phyloP scores from a whole-genome alignment of 495 filamentous ascomycete genomes.

The Aspergillus panamensis region DNA sequence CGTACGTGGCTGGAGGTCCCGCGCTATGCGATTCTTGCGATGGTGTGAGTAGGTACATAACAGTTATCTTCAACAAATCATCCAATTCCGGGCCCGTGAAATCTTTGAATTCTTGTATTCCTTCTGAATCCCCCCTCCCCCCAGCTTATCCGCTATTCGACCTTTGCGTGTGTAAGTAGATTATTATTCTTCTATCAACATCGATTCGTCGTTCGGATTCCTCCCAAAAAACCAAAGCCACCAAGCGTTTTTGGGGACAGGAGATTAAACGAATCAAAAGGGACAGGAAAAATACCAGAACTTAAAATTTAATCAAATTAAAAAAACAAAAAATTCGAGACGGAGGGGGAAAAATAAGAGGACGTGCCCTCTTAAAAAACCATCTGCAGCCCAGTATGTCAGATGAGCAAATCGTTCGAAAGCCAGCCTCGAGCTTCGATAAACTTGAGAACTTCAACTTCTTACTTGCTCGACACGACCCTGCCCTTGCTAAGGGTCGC shows the following conservation, averaged over 20 bases:
- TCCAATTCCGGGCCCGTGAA: slow-evolving; percentile 16
- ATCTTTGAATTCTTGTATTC: slow-evolving; percentile 19
- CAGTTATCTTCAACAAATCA: slow-evolving; percentile 25
- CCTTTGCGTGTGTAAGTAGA: slow-evolving; percentile 12
- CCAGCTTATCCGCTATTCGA: slow-evolving; percentile 31
- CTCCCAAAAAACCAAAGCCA: slow-evolving; percentile 12
- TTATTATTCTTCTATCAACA: slow-evolving; percentile 16
- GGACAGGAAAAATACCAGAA: slow-evolving; percentile 16
- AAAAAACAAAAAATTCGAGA: slow-evolving; percentile 11
- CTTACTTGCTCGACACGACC: slow-evolving; percentile 39
- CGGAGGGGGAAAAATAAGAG: slow-evolving; percentile 9
- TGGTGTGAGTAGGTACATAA: slow-evolving; percentile 14
- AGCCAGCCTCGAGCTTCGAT: slow-evolving; percentile 33
- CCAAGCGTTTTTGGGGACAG: slow-evolving; percentile 15
- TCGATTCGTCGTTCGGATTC: slow-evolving; percentile 16
- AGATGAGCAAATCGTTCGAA: slow-evolving; percentile 36
- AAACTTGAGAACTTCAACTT: slow-evolving; percentile 46
- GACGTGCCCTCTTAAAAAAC: slow-evolving; percentile 18
- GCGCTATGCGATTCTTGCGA: slow-evolving; percentile 28
- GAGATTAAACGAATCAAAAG: slow-evolving; percentile 16
- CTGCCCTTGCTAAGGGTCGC: slow-evolving; percentile 31
- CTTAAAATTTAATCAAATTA: slow-evolving; percentile 17
- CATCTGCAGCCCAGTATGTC: slow-evolving; percentile 34
- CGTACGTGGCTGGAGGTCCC: slow-evolving; percentile 30
- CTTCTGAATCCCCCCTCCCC: slow-evolving; percentile 12